Evolutionary conservation across 495 filamentous ascomycete genomes (phyloP), one percentile per base, ranked within the genome.

Genomic region (Penicillium odoratum): DNA sequence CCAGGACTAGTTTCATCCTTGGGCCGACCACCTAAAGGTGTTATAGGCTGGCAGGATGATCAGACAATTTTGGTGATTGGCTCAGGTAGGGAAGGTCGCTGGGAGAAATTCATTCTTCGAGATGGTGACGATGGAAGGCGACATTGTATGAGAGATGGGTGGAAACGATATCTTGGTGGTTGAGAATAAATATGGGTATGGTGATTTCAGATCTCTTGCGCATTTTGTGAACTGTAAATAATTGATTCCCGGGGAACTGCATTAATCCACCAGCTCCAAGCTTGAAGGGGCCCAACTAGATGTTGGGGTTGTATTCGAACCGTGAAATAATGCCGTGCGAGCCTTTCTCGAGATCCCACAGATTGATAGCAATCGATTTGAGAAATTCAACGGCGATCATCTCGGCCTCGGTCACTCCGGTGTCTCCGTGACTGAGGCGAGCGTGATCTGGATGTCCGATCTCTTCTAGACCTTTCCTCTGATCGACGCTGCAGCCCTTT

Each of bases 21-120:
- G 25, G 79, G 81, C 10, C 78, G 82, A 57, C 85, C 89, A 31
- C 74, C 81, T 38, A 94, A 93, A 72, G 91, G 91, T 0, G 69
- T 91, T 18, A 80, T 92, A 53, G 89, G 89, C 11, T 94, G 91
- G 92, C 69, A 82, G 29, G 77, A 82, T 65, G 88, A 93, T 51
- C 74, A 79, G 7, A 86, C 78, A 43, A 73, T 94, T 38, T 65
- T 90, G 16, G 88, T 96, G 3, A 76, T 96, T 36, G 88, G 92
- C n/a, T 89, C 90, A 5, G 92, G 92, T 0, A 77, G 81, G 57
- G 89, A 94, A 60, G 87, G 85, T 7, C 78, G 88, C 25, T 96
- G 92, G 92, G 90, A 96, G 77, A 90, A 84, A 57, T 96, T 93
- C 57, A 75, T 84, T 10, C 69, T 95, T 28, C 79, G 74, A 25